Conservation (phyloP, 1,139 yeast genomes). For the Saccharomyces hybrid region DNA sequence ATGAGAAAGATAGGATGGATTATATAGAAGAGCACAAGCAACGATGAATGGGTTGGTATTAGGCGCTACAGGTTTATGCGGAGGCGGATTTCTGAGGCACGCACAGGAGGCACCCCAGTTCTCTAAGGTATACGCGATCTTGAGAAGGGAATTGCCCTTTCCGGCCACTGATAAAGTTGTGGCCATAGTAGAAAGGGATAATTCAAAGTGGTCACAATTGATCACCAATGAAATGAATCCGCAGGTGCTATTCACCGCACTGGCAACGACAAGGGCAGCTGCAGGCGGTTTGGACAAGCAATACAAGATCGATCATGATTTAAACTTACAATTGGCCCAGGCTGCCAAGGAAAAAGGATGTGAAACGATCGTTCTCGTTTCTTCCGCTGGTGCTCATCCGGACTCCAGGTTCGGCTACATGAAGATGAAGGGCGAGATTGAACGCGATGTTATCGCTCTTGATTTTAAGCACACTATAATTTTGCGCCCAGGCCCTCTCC, state of each 20-base stretch:
- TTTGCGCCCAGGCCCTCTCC: constrained; percentile 59
- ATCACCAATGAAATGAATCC: constrained; percentile 22
- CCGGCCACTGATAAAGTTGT: constrained; percentile 2
- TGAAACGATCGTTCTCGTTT: constrained; percentile 55
- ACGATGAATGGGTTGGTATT: constrained; percentile 33
- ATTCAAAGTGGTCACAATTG: constrained; percentile 37
- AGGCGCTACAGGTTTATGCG: constrained; percentile 62
- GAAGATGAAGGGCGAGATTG: constrained; percentile 57
- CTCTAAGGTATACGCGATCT: constrained; percentile 38
- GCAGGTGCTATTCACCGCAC: constrained; percentile 45
- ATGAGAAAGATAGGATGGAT: not conserved
- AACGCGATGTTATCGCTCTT: constrained; percentile 48
- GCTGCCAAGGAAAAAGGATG: constrained; percentile 64
- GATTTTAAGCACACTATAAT: constrained; percentile 62
- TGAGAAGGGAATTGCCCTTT: constrained; percentile 37
- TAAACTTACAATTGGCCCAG: constrained; percentile 56
- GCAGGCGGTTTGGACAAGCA: constrained; percentile 69
- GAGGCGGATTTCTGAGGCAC: constrained; percentile 40
- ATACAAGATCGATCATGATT: constrained; percentile 60
- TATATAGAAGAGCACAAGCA: not conserved
- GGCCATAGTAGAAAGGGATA: constrained; percentile 35
- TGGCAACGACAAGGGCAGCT: constrained; percentile 67
- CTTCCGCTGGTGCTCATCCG: constrained; percentile 51
- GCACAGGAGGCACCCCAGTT: constrained; percentile 33
- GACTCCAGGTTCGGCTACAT: constrained; percentile 50